Evolutionary conservation across 805 yeast species (phyloP).

Genomic region (Kazachstania psychrophila): DNA sequence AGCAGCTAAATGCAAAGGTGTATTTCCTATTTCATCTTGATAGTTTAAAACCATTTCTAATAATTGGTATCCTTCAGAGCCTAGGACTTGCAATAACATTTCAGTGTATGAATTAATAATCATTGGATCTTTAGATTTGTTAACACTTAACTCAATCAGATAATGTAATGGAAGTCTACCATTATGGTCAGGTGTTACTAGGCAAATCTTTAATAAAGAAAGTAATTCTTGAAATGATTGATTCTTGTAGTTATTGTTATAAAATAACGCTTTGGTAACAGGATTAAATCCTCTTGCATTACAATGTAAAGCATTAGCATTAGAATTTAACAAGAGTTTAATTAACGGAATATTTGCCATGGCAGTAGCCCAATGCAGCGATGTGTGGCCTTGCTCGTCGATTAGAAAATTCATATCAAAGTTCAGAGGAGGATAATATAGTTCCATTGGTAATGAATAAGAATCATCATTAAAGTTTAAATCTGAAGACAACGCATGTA

Average conservation of each 20-base stretch:
- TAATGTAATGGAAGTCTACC: conserved; percentile 72
- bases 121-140: conserved; percentile 38
- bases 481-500: conserved; percentile 27
- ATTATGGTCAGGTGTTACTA: conserved; percentile 61
- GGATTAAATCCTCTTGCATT: conserved; percentile 59
- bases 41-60: conserved; percentile 58
- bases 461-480: conserved; percentile 22
- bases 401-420: conserved; percentile 58
- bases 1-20: conserved; percentile 73
- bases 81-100: conserved; percentile 38
- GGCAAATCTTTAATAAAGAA: conserved; percentile 51
- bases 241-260: conserved; percentile 62
- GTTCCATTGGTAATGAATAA: conserved; percentile 28
- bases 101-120: conserved; percentile 49
- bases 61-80: conserved; percentile 33
- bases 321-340: conserved; percentile 44
- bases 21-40: conserved; percentile 75
- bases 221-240: conserved; percentile 51
- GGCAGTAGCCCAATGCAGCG: conserved; percentile 80
- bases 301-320: conserved; percentile 50
- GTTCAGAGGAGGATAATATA: conserved; percentile 50
- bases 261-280: conserved; percentile 56
- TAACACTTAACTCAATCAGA: conserved; percentile 44
- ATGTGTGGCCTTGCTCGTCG: conserved; percentile 74
- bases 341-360: conserved; percentile 57